These are phyloP conservation scores for Verticillium klebahnii DNA, from an alignment of 2,329 filamentous ascomycete species.

Conservation along the genomic window DNA sequence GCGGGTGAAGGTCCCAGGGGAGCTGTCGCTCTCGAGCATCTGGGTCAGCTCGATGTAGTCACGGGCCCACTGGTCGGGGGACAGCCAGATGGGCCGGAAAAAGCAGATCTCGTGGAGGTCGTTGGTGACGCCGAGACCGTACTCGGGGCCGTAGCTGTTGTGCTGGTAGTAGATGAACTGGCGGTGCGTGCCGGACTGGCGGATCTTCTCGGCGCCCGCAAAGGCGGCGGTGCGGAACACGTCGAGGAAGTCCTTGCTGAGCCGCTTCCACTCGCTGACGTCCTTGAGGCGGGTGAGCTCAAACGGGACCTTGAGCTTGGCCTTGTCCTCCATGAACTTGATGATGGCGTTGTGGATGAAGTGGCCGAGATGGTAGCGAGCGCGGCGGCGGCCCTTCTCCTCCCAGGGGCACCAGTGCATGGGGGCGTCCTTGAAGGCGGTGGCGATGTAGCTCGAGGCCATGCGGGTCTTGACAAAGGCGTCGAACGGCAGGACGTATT, in stretches of 20 bases:
- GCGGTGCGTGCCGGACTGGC: background rate
- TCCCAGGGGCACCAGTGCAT: constrained; percentile 3
- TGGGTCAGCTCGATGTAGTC: background rate
- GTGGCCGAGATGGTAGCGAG: constrained; percentile 4
- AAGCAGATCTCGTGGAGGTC: constrained; percentile 1
- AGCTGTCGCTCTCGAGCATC: background rate
- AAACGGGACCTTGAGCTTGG: constrained; percentile 1
- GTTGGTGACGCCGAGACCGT: constrained; percentile 6
- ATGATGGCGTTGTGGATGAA: background rate
- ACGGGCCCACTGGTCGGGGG: background rate
- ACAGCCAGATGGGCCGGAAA: constrained; percentile 9
- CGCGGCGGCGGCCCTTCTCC: constrained; percentile 1
- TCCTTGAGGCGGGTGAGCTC: background rate
- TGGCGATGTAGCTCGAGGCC: constrained; percentile 1
- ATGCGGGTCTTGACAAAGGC: constrained; percentile 3
- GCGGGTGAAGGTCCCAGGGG: background rate
- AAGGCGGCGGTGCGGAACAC: background rate
- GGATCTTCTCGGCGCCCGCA: background rate
- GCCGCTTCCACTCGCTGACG: background rate
- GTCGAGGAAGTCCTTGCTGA: background rate
- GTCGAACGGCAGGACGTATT: constrained; percentile 3
- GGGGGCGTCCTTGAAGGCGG: background rate
- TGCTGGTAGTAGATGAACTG: constrained; percentile 7
- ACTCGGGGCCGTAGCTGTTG: constrained; percentile 10
- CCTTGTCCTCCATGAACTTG: background rate